Evolutionary conservation across 2,329 filamentous ascomycete genomes (phyloP), one percentile per base, ranked within the genome.

Genomic region (Ophiostoma sp.): DNA sequence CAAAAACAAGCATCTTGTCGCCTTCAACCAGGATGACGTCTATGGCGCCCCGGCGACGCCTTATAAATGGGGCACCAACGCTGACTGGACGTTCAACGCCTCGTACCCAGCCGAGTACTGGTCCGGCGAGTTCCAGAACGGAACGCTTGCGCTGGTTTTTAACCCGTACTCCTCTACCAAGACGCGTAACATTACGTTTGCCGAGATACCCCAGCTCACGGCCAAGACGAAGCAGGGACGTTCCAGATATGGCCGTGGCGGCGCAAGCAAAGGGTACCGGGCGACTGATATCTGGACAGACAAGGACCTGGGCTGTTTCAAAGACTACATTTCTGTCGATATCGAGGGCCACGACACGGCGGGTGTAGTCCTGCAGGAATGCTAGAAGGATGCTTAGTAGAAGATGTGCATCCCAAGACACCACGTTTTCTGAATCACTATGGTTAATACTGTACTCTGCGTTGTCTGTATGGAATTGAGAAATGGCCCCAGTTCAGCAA

Each of bases 81-180:
- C 79, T 0, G 80, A 85, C 73, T 82, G 80, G 74, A 84, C 83
- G 0, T 86, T 80, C 75, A 83, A 87, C 73, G 73, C 76, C 20
- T 80, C 79, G 0, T 76, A 81, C 69, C 83, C 83, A 4, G 83
- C 84, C 1, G 81, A 84, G 76, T 85, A 80, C 76, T 85, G 82
- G 82, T 77, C 80, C 0, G 83, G 83, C 0, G 76, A 75, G 33
- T 82, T 79, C 3, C 76, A 75, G 8, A 74, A 78, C 23, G 83
- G 83, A 1, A 80, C 79, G n/a, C 77, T 84, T 54, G 79, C 84
- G 20, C 78, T 85, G 39, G 76, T 83, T 72, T 74, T 85, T n/a
- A 86, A 85, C 74, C 80, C 81, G 1, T 68, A 78, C 23, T 73
- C 77, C 0, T 69, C 74, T 1, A 76, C 74, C 3, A 74, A 74